Base-by-base conservation (phyloP, 305 asterid genomes). In the Withania somnifera region DNA sequence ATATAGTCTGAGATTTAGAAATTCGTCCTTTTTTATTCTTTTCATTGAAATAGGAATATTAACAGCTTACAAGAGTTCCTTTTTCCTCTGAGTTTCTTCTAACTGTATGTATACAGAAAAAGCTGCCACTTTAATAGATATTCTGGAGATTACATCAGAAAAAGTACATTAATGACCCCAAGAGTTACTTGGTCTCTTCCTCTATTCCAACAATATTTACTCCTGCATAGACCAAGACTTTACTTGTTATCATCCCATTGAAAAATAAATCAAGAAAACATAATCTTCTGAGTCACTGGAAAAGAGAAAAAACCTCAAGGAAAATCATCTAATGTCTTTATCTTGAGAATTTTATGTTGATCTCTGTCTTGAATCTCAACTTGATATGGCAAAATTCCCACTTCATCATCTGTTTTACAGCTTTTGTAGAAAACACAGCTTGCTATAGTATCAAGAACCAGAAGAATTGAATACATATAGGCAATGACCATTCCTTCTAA, bases 371-470 rank as follows among this genome's bases (percentile, higher is more conserved):
- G 57, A 76, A 89, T 87, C 22, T 79, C 87, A 19, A 83, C 78
- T 69, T 42, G 58, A 80, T 82, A 63, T 63, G 69, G 1, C 0
- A 81, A 79, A 9, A 32, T 32, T 56, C 80, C 89, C 42, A 6
- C 57, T 79, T 79, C 81, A 5, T 79, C 81, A 5, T 71, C 79
- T 24, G 40, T 71, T 71, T 45, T 24, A 84, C 95, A 91, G 81
- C 85, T 89, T 80, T 52, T 83, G 89, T 86, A 88, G 77, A 93
- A 89, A 63, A 81, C 80, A 56, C 87, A 87, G 1, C 88, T 91
- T 30, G 86, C 84, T 80, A 90, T 81, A 1, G 92, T 88, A 67
- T 91, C 97, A 84, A 93, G 87, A 81, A 87, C 91, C 7, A 93
- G 85, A 17, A 88, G 71, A 30, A 86, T 19, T 85, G 87, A 85